These are phyloP conservation scores for Nasturtium officinale DNA, from an alignment of 345 rosid genomes.

Conservation along the genomic window DNA sequence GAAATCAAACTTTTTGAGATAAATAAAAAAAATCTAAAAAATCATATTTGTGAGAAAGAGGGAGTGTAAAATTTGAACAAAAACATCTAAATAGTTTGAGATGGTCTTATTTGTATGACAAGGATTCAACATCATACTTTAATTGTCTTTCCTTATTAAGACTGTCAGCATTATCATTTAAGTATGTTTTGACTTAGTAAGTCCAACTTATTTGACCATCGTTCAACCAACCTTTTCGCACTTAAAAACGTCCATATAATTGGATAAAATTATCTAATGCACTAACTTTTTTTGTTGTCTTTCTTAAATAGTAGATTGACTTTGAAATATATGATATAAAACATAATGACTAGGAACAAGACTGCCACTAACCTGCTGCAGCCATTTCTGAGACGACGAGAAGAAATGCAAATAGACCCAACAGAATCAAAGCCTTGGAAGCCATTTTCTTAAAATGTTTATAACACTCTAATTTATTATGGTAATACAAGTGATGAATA, in stretches of 20 bases:
- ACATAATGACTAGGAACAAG: neutral
- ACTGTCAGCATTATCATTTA: too few species aligned
- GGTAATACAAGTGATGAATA: slow-evolving; percentile 7
- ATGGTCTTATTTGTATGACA: too few species aligned
- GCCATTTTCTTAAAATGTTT: neutral
- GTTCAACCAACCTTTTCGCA: too few species aligned
- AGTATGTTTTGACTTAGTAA: neutral
- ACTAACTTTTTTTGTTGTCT: too few species aligned
- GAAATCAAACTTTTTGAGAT: too few species aligned
- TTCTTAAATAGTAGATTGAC: neutral
- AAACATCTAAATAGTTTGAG: neutral
- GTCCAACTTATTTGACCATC: neutral
- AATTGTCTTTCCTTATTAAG: neutral
- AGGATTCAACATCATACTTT: neutral
- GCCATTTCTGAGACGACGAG: slow-evolving; percentile 16
- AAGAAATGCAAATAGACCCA: slow-evolving; percentile 20
- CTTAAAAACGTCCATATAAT: neutral
- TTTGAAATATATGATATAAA: neutral
- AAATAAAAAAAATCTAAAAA: too few species aligned
- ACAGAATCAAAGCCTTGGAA: slow-evolving; percentile 23
- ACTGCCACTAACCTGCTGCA: neutral
- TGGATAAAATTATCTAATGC: neutral
- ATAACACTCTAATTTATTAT: neutral
- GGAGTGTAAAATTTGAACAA: too few species aligned
- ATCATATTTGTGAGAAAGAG: too few species aligned